phyloP scores from a whole-genome alignment of 768 basidiomycete genomes.

The Collybia mongolica region DNA sequence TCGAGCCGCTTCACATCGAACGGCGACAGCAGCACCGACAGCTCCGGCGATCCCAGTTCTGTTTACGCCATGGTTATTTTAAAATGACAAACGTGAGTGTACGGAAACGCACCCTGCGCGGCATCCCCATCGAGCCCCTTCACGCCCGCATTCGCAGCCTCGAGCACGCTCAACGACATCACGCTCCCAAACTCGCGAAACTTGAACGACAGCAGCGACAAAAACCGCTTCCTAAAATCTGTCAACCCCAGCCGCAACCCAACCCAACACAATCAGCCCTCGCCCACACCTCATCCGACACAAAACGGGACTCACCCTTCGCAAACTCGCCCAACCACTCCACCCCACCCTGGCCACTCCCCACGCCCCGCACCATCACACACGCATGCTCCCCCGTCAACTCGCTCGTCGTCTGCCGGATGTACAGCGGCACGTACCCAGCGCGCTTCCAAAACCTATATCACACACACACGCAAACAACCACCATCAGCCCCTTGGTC shows the following conservation, averaged over 20 bases:
- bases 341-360: constrained; percentile 58
- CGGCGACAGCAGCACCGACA: constrained; percentile 72
- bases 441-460: constrained; percentile 94
- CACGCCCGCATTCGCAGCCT: constrained; percentile 71
- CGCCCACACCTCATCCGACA: too few species aligned
- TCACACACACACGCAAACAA: too few species aligned
- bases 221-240: constrained; percentile 94
- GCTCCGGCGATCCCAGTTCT: constrained; percentile 36
- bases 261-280: too few species aligned
- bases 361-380: constrained; percentile 89
- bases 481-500: too few species aligned
- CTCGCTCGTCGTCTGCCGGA: constrained; percentile 92
- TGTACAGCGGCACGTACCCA: constrained; percentile 87
- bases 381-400: constrained; percentile 96
- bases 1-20: constrained; percentile 96
- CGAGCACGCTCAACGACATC: constrained; percentile 83
- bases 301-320: constrained; percentile 50
- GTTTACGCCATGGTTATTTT: background rate
- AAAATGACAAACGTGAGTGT: constrained; percentile 24
- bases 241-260: constrained; percentile 4
- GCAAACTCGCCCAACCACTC: constrained; percentile 91
- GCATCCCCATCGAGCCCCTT: constrained; percentile 42
- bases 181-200: constrained; percentile 93
- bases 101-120: background rate
- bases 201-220: constrained; percentile 86